A percentile compares a stretch with the other conserved stretches of the same genome.
phyloP scores from a whole-genome alignment of 2,329 filamentous ascomycete species.

The Ramichloridium luteum region DNA sequence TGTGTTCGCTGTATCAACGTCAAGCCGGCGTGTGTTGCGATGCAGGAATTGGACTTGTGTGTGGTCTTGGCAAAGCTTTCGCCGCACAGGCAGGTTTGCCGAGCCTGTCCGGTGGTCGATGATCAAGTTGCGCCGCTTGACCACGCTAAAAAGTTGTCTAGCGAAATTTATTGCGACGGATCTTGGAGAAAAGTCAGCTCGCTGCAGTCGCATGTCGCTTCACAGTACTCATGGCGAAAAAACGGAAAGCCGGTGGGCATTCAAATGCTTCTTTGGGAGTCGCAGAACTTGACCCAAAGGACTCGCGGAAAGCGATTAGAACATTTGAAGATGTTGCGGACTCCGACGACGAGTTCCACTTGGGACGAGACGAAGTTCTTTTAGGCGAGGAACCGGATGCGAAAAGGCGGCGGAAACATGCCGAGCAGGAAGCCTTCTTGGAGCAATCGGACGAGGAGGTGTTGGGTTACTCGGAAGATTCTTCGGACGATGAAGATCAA shows the following conservation, averaged over 20 bases:
- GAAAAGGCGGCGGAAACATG: constrained; percentile 60
- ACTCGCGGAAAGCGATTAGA: constrained; percentile 42
- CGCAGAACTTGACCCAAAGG: constrained; percentile 10
- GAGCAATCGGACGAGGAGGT: constrained; percentile 53
- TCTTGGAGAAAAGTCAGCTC: neutral
- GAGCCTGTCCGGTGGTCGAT: neutral
- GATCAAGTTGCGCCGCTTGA: no score
- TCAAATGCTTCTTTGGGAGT: constrained; percentile 4
- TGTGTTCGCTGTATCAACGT: no score
- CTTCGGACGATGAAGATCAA: constrained; percentile 42
- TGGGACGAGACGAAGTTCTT: constrained; percentile 73
- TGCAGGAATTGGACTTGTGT: neutral
- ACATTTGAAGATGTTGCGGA: constrained; percentile 79
- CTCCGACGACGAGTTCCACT: constrained; percentile 86
- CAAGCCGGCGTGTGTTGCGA: no score
- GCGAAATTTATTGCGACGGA: no score
- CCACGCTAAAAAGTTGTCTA: no score
- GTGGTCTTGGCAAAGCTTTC: constrained; percentile 1
- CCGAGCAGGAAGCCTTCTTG: constrained; percentile 54
- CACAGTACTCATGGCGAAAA: constrained; percentile 39
- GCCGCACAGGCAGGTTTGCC: constrained; percentile 1
- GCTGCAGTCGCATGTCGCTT: neutral
- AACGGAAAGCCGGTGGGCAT: constrained; percentile 9
- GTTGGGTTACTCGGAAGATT: constrained; percentile 36
- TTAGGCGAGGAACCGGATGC: constrained; percentile 69